Base-by-base conservation (phyloP, 768 basidiomycete species). In the Serendipita sp. region DNA sequence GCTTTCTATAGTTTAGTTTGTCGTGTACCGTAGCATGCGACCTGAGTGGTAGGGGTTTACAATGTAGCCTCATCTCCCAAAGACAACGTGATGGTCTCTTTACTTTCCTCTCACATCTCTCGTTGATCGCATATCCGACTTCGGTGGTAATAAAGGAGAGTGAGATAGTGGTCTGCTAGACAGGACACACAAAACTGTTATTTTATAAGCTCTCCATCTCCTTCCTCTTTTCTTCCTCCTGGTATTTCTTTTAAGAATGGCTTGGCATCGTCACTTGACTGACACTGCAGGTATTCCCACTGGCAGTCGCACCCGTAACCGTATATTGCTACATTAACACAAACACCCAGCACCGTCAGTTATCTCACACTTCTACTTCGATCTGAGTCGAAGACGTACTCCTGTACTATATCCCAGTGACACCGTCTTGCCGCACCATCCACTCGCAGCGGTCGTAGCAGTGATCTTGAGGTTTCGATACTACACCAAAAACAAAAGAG, bases 261-360 rank as follows among this genome's bases (percentile, higher is more conserved):
- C 48, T 51, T 8, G 48, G 48, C 48, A 51, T 51, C n/a, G 48
- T 51, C 48, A 51, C 48, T 51, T 51, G 48, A n/a, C 48, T 51
- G n/a, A 51, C 48, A 32, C 30, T 51, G 48, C 48, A 51, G 8
- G 48, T 51, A 32, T 51, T 51, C 48, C 48, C 48, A 32, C 30
- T 51, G 18, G 48, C 48, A 51, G 18, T 51, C 30, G 48, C 48
- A 51, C 48, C 48, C 18, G 18, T 51, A 8, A 51, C 48, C 48
- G 48, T 51, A 51, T 51, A 51, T 32, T 51, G 48, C 48, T 51
- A n/a, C 45, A 46, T 13, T 46, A 46, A 13, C 18, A 18, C 18
- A 18, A 46, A 18, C 45, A 46, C 11, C 13, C 45, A 46, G 45
- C 45, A 18, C 18, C 45, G 18, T 13, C 11, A 18, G 45, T 46